These are phyloP conservation scores for Asterionellopsis glacialis DNA, from an alignment of 108 stramenopile species.

Conservation along the genomic window DNA sequence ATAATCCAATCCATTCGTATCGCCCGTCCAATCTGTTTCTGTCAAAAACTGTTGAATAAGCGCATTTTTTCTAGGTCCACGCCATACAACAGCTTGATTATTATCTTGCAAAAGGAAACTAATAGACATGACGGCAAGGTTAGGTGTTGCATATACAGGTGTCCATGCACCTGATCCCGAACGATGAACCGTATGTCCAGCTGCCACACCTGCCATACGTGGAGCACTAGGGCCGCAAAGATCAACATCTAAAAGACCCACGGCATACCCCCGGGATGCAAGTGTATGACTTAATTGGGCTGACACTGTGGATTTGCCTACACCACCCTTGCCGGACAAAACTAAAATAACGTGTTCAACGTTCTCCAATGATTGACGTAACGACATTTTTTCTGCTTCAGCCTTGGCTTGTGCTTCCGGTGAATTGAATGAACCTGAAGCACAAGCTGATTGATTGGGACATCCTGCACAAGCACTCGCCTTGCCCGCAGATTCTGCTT, in stretches of 20 bases:
- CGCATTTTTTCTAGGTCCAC: constrained; percentile 98
- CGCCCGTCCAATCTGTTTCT: constrained; percentile 83
- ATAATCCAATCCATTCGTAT: constrained; percentile 89
- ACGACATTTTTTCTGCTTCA: constrained; percentile 36
- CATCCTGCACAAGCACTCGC: constrained; percentile 93
- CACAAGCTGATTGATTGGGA: constrained; percentile 92
- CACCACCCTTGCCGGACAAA: constrained; percentile 97
- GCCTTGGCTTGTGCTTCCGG: constrained; percentile 61
- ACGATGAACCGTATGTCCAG: constrained; percentile 65
- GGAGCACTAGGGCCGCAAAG: constrained; percentile 98
- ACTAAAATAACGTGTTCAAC: constrained; percentile 94
- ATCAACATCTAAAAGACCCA: constrained; percentile 97
- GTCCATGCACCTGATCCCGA: constrained; percentile 93
- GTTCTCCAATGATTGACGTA: constrained; percentile 65
- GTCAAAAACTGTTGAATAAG: constrained; percentile 99
- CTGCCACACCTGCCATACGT: constrained; percentile 82
- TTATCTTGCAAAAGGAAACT: constrained; percentile 91
- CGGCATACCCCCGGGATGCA: constrained; percentile 82
- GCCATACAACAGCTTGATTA: constrained; percentile 97
- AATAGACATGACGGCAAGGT: constrained; percentile 96
- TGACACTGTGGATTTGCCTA: constrained; percentile 95
- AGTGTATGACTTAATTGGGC: constrained; percentile 93
- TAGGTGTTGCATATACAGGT: constrained; percentile 90
- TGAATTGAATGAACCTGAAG: constrained; percentile 78
- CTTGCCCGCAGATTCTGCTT: constrained; percentile 89